Percentiles rank a stretch among this genome's conserved stretches.
phyloP scores from a whole-genome alignment of 2,329 filamentous ascomycete species.

The Metarhizium album region DNA sequence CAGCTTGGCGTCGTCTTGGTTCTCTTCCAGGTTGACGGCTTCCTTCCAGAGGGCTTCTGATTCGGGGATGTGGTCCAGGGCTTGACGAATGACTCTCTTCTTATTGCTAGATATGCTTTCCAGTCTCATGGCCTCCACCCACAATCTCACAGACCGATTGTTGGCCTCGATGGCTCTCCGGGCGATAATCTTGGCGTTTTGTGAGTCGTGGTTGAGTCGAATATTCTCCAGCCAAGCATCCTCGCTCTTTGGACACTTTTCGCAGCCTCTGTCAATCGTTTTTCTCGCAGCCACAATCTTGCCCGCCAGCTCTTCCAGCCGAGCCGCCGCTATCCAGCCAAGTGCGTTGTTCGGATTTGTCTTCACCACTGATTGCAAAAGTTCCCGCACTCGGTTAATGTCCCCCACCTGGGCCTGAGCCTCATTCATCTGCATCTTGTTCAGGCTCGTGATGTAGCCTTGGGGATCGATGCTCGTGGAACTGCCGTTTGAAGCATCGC shows the following conservation, averaged over 20 bases:
- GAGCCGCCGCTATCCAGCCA: constrained; percentile 89
- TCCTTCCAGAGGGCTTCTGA: constrained; percentile 98
- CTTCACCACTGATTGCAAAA: constrained; percentile 94
- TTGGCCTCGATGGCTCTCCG: constrained; percentile 90
- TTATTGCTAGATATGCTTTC: constrained; percentile 75
- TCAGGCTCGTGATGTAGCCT: constrained; percentile 87
- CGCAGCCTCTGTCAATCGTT: constrained; percentile 78
- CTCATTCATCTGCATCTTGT: constrained; percentile 68
- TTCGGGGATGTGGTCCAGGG: constrained; percentile 84
- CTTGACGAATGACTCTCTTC: constrained; percentile 86
- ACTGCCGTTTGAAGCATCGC: constrained; percentile 60
- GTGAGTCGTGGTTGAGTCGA: constrained; percentile 69
- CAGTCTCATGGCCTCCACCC: constrained; percentile 91
- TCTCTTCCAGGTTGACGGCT: constrained; percentile 88
- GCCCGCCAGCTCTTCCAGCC: constrained; percentile 85
- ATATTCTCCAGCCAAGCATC: constrained; percentile 97
- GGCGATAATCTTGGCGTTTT: constrained; percentile 92
- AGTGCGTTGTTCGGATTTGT: constrained; percentile 92
- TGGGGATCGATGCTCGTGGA: constrained; percentile 89
- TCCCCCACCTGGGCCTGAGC: constrained; percentile 82
- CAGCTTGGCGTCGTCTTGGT: constrained; percentile 75
- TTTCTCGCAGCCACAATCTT: constrained; percentile 84
- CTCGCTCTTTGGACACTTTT: constrained; percentile 86
- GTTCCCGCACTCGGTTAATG: constrained; percentile 81
- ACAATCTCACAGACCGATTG: constrained; percentile 74